Conservation (phyloP, 2,329 filamentous ascomycete species). For the Fusarium tuaranense region DNA sequence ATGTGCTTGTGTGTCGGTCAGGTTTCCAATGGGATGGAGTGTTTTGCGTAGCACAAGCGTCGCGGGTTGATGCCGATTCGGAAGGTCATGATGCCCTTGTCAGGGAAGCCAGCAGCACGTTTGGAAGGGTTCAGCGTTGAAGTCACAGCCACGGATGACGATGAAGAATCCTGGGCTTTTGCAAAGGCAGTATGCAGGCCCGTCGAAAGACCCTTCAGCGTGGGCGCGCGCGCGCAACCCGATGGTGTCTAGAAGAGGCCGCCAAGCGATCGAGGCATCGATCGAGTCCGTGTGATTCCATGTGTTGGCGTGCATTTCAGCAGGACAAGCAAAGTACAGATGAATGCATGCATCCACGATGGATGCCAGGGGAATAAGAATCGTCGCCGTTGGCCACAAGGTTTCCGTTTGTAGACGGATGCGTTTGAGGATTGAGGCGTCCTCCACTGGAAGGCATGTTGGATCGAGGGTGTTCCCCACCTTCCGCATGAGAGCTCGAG, state of each 20-base stretch:
- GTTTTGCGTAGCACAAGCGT: conserved; percentile 36
- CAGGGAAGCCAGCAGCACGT: not conserved
- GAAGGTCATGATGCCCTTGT: conserved; percentile 18
- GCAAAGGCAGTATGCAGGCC: conserved; percentile 23
- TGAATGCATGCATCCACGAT: not conserved
- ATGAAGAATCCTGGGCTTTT: conserved; percentile 1
- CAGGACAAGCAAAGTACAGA: not conserved
- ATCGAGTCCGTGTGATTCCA: not conserved
- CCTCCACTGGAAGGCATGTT: not conserved
- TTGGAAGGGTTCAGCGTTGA: conserved; percentile 3
- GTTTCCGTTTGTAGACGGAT: not conserved
- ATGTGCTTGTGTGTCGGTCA: conserved; percentile 31
- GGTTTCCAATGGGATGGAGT: conserved; percentile 39
- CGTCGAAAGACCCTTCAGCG: conserved; percentile 38
- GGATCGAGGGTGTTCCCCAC: not conserved
- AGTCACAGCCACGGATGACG: conserved; percentile 9
- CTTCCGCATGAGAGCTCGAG: not conserved
- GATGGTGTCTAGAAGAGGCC: not conserved
- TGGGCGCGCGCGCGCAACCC: conserved; percentile 31
- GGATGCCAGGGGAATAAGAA: not conserved
- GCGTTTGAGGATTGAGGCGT: not conserved
- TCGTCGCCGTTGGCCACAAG: not conserved
- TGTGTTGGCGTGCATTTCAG: not conserved
- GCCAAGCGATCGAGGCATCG: not conserved
- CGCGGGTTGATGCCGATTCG: conserved; percentile 38